Evolutionary conservation across 257 asterid species (phyloP), one percentile per base, ranked within the genome.

Genomic region (Prunella vulgaris): DNA sequence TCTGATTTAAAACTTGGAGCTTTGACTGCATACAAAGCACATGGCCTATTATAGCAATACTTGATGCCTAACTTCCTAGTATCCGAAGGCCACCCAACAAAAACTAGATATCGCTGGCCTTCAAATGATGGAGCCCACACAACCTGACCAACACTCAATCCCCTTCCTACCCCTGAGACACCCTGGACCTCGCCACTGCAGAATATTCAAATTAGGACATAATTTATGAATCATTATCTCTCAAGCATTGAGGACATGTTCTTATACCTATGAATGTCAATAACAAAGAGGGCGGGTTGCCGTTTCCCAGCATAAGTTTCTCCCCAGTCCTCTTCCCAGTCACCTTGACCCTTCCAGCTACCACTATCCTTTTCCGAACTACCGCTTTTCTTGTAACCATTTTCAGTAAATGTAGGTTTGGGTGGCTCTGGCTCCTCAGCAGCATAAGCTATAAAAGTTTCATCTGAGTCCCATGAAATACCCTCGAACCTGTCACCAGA

Each of bases 321-420:
- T 35, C 99, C 99, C 99, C 99, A 94, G 46, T 87, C 93, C 81
- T 91, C 99, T 80, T 91, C 97, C 95, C 96, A 94, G n/a, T 84
- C 91, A 33, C 97, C 99, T 79, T 82, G 91, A 75, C 86, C 94
- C 76, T 86, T 89, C 97, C 99, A 91, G 79, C 84, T 89, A 63
- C 88, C 84, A 49, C 80, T 57, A 64, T 89, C 97, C 78, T 86
- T 91, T 38, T 91, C 97, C 20, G 81, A 22, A 60, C 74, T 28
- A 38, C 75, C 84, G 30, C 80, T 90, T 60, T 81, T 86, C 66
- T 83, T 83, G 77, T 80, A 89, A 63, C 93, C 97, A n/a, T 65
- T 70, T 62, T 48, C 56, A 42, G 74, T 85, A 64, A 91, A 91
- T 14, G 87, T 76, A 20, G 97, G 97, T 76, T 89, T 89, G 30